phyloP scores from a whole-genome alignment of 768 basidiomycete genomes.

The Naganishia kalamii region DNA sequence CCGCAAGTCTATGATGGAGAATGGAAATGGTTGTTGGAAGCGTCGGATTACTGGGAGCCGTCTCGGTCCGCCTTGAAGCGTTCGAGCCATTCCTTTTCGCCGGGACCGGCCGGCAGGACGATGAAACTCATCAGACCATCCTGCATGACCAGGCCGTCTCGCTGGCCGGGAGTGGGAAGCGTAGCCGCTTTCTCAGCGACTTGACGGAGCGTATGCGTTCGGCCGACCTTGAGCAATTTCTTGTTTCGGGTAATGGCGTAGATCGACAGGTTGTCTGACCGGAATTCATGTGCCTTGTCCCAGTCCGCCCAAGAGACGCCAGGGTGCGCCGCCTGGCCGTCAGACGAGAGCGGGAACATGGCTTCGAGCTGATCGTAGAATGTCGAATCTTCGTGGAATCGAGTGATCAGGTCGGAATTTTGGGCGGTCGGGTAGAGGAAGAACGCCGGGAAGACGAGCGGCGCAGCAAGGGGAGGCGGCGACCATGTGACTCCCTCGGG shows the following conservation, averaged over 20 bases:
- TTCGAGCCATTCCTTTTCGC: slow-evolving; percentile 72
- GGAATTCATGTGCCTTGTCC: slow-evolving; percentile 68
- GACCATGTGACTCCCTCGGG: slow-evolving; percentile 49
- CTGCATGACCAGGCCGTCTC: slow-evolving; percentile 73
- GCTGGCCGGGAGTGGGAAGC: slow-evolving; percentile 51
- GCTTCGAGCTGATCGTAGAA: slow-evolving; percentile 67
- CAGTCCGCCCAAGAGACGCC: slow-evolving; percentile 59
- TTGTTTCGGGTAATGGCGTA: slow-evolving; percentile 74
- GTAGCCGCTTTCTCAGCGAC: slow-evolving; percentile 53
- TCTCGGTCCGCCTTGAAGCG: slow-evolving; percentile 60
- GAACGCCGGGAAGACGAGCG: slow-evolving; percentile 75
- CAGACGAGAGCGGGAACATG: slow-evolving; percentile 63
- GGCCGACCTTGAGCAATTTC: slow-evolving; percentile 81
- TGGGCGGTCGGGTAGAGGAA: slow-evolving; percentile 87
- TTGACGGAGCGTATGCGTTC: slow-evolving; percentile 76
- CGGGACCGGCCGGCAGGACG: slow-evolving; percentile 43
- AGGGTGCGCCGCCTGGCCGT: background rate
- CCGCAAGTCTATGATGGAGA: slow-evolving; percentile 6
- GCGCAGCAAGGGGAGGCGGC: slow-evolving; percentile 52
- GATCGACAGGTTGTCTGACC: slow-evolving; percentile 59
- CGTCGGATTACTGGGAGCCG: too few relatives aligned
- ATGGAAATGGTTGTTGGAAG: background rate
- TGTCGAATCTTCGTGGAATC: slow-evolving; percentile 76
- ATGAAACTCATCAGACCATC: slow-evolving; percentile 47
- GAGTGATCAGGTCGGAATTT: slow-evolving; percentile 78